Conservation (phyloP, 73 alveolate species). For the Symbiodinium natans region DNA sequence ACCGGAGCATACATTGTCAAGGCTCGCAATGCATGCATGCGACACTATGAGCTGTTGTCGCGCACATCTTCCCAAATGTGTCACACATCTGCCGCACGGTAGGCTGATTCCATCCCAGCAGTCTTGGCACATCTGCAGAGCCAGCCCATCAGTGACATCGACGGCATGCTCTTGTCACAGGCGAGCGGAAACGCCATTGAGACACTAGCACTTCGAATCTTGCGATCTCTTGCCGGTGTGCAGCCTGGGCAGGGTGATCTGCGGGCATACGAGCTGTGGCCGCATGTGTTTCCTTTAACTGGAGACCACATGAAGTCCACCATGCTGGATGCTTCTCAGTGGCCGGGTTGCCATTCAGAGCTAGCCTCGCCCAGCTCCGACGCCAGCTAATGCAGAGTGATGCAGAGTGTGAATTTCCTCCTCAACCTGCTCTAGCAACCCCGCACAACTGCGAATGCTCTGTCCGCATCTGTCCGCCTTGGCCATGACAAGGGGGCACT, state of each 20-base stretch:
- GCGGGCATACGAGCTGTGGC: slow-evolving; percentile 90
- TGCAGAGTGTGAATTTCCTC: no score
- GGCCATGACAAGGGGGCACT: no score
- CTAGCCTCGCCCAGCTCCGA: no score
- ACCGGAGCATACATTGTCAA: slow-evolving; percentile 81
- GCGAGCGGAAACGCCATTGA: no score
- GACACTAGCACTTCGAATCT: no score
- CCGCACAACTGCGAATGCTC: no score
- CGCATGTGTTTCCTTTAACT: slow-evolving; percentile 38
- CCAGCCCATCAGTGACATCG: slow-evolving; percentile 80
- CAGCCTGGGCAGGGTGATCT: slow-evolving; percentile 60
- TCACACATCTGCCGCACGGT: not conserved
- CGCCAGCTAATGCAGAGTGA: no score
- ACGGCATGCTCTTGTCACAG: slow-evolving; percentile 73
- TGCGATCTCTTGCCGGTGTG: no score
- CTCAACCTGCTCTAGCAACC: no score
- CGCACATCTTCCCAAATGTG: not conserved
- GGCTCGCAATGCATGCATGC: slow-evolving; percentile 9
- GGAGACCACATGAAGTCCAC: slow-evolving; percentile 90
- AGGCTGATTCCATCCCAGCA: slow-evolving; percentile 63
- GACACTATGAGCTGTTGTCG: not conserved
- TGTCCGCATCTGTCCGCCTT: no score
- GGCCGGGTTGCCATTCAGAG: not conserved
- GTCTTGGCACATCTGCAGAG: slow-evolving; percentile 35
- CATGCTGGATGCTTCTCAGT: slow-evolving; percentile 20